Evolutionary conservation across 2,329 filamentous ascomycete genomes (phyloP).

Genomic region (Emericellopsis atlantica): DNA sequence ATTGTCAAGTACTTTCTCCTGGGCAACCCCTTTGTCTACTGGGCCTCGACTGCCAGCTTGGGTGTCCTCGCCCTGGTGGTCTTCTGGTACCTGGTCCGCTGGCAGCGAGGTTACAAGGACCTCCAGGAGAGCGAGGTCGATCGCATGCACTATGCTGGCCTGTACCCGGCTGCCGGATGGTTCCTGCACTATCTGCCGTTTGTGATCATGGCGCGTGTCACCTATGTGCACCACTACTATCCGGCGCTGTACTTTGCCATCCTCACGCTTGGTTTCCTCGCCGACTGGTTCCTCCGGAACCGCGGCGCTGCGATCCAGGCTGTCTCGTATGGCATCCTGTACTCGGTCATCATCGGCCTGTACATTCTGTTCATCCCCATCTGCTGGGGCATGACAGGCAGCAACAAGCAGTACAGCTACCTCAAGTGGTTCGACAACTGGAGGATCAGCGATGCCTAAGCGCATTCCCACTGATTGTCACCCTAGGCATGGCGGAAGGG

Average conservation of each 20-base stretch:
- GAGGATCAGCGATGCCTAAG: conserved; percentile 56
- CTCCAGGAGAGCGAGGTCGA: conserved; percentile 72
- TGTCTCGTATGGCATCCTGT: conserved; percentile 61
- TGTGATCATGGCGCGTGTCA: conserved; percentile 94
- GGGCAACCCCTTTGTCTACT: conserved; percentile 92
- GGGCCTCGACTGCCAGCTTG: conserved; percentile 76
- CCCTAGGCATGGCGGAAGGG: neutral
- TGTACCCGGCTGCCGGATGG: conserved; percentile 91
- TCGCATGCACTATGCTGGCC: conserved; percentile 83
- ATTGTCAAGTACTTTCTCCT: conserved; percentile 98
- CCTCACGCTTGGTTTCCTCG: conserved; percentile 72
- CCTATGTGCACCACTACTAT: conserved; percentile 99
- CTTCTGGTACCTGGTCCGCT: conserved; percentile 78
- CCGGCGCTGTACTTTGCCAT: conserved; percentile 97
- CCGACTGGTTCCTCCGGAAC: conserved; percentile 69
- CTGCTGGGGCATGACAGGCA: conserved; percentile 89
- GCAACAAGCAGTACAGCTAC: conserved; percentile 74
- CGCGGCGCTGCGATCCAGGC: conserved; percentile 52
- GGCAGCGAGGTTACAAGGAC: conserved; percentile 89
- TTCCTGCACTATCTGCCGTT: conserved; percentile 94
- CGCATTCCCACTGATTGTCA: neutral
- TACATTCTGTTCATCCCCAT: conserved; percentile 89
- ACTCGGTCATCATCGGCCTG: conserved; percentile 61
- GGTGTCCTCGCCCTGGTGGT: conserved; percentile 61
- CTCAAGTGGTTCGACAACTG: conserved; percentile 88